These are phyloP conservation scores for Acanthamoeba pearcei DNA, from an alignment of 208 protist genomes.

Conservation along the genomic window DNA sequence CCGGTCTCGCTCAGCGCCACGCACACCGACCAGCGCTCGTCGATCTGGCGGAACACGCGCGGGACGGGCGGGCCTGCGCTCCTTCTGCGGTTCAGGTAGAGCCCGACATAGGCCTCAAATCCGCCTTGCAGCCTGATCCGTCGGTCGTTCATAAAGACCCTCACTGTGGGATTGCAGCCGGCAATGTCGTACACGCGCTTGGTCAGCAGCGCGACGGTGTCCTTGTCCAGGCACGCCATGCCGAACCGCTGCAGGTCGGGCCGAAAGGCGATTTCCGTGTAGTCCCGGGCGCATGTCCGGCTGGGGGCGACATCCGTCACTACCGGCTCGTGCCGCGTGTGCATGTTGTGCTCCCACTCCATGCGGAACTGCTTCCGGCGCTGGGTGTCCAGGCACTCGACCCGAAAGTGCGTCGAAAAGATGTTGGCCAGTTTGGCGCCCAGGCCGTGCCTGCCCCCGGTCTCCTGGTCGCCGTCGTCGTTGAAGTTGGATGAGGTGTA, in stretches of 20 bases:
- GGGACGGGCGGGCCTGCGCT: background rate
- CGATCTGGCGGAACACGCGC: conserved; percentile 85
- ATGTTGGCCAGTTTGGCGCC: conserved; percentile 99
- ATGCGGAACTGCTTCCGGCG: conserved; percentile 80
- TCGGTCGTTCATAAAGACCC: conserved; percentile 98
- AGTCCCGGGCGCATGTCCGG: background rate
- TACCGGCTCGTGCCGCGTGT: background rate
- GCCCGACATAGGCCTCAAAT: conserved; percentile 97
- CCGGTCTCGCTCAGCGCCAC: conserved; percentile 93
- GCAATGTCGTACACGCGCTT: conserved; percentile 99
- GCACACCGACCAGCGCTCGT: conserved; percentile 98
- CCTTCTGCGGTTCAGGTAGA: conserved; percentile 76
- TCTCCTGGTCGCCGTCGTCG: conserved; percentile 99
- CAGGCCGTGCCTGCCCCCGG: conserved; percentile 97
- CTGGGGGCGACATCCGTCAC: background rate
- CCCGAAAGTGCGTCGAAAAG: conserved; percentile 97
- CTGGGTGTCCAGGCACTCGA: conserved; percentile 97
- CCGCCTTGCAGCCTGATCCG: conserved; percentile 88
- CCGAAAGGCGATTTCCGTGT: conserved; percentile 74
- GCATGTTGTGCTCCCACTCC: conserved; percentile 69
- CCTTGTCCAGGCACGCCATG: conserved; percentile 96
- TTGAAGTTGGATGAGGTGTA: conserved; percentile 97
- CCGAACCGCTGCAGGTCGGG: conserved; percentile 98
- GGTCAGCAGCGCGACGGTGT: conserved; percentile 97
- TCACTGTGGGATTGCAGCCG: conserved; percentile 95